Evolutionary conservation across 768 basidiomycete genomes (phyloP), one percentile per base, ranked within the genome.

Genomic region (Agaricus sinodeliciosus): DNA sequence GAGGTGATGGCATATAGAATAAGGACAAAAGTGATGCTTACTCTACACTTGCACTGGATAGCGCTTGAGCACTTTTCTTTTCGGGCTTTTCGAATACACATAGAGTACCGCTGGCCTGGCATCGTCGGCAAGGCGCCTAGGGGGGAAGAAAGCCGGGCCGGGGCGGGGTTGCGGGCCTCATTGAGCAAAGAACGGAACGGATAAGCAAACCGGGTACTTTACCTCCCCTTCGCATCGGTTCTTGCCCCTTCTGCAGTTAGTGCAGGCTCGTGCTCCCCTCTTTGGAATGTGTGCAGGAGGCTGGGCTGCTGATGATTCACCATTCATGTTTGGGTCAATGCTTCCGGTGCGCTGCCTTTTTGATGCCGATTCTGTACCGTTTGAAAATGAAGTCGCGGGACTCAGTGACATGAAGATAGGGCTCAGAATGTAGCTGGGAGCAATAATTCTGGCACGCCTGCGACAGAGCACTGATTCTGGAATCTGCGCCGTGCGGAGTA

Each of bases 201-300:
- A 60, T 58, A 56, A 57, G 60, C 66, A 61, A 65, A 56, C 58
- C 55, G 47, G 59, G 59, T 57, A 57, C 65, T 79, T 65, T 63
- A 90, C 90, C 80, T 91, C 90, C 69, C 90, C 90, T 72, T 94
- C 91, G 65, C 91, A 94, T 67, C 90, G 77, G 74, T 94, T 94
- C 76, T 93, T 94, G 54, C 90, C 90, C 62, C 90, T 90, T 66
- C 90, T 82, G 69, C 90, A 93, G 58, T 85, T 82, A 13, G 90
- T 91, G 67, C 90, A 93, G 50, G 90, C 90, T 58, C 89, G 76
- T 51, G 89, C 87, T n/a, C 90, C 90, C 61, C 90, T 78, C 77
- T 92, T 93, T 41, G 90, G 88, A 59, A 90, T 87, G 67, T 91
- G 87, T n/a, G 74, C 63, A 27, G 74, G 27, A 50, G 67, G 52